phyloP scores from a whole-genome alignment of 1,284 basidiomycete genomes.

The Cerioporus squamosus region DNA sequence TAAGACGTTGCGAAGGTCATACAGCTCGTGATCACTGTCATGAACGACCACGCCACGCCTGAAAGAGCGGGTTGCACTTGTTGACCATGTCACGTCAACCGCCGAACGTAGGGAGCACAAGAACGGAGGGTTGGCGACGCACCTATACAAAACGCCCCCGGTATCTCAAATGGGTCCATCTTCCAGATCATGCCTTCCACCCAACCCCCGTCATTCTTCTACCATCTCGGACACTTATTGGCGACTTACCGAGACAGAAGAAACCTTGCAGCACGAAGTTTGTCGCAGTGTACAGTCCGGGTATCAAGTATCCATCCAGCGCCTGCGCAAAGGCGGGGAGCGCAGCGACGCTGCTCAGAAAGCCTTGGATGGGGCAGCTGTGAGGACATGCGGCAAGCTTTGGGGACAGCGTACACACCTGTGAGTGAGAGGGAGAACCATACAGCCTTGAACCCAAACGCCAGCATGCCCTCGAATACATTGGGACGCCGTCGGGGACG shows the following conservation, averaged over 20 bases:
- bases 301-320: constrained; percentile 47
- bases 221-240: neutral
- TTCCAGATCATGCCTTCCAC: constrained; percentile 60
- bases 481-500: constrained; percentile 20
- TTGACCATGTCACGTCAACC: neutral
- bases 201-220: neutral
- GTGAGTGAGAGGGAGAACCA: constrained; percentile 37
- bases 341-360: constrained; percentile 51
- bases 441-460: constrained; percentile 35
- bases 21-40: constrained; percentile 54
- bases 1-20: constrained; percentile 54
- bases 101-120: neutral
- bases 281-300: constrained; percentile 48
- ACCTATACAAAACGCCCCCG: constrained; percentile 60
- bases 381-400: neutral
- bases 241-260: constrained; percentile 45
- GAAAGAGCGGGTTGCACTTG: constrained; percentile 54
- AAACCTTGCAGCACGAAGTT: constrained; percentile 52
- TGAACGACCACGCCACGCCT: constrained; percentile 49
- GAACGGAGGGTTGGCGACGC: constrained; percentile 24
- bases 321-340: constrained; percentile 47
- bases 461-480: constrained; percentile 31
- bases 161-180: constrained; percentile 65
- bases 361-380: constrained; percentile 37
- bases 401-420: constrained; percentile 25